Base-by-base conservation (phyloP, 345 rosid species). In the Lepidium aucheri region DNA sequence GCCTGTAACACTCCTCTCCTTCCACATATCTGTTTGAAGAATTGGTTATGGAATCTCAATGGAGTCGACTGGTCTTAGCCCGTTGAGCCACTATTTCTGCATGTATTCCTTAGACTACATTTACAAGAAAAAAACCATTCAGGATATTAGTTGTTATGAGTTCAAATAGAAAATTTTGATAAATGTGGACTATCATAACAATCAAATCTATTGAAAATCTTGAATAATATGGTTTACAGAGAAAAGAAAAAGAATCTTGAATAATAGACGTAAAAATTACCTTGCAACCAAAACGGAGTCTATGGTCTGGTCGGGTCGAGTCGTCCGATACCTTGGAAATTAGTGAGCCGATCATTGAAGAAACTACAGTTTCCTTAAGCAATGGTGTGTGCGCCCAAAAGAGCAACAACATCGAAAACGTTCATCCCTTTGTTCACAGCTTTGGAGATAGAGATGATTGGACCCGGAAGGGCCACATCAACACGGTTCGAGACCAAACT, bases 251-350 rank as follows among this genome's bases (percentile, higher is more conserved):
- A n/a, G n/a, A n/a, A n/a, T n/a, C n/a, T n/a, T n/a, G n/a, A n/a
- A n/a, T 7, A 13, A 12, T 9, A 0, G 11, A 3, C n/a, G 28
- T 72, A 15, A 83, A 69, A 17, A 45, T 49, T 35, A 26, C 40
- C 73, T 53, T 15, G 66, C 18, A 18, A 64, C 73, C 40, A 86
- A 66, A 42, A 63, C 49, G 0, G 77, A 38, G 58, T 83, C 70
- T 86, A 89, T 85, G 63, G 81, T n/a, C n/a, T n/a, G n/a, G n/a
- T 66, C 7, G 82, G 76, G 53, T 86, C 88, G 7, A 87, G 87
- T 36, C 71, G 67, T 33, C 87, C 74, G 2, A 66, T 71, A 34
- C 76, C 76, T 1, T 78, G 28, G 73, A 77, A 89, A 41, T 82
- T 71, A 69, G 81, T 82, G 35, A 89, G 76, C 1, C 90, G 85